Evolutionary conservation across 805 yeast species (phyloP), one percentile per base, ranked within the genome.

Genomic region (Sugiyamaella marilandica): DNA sequence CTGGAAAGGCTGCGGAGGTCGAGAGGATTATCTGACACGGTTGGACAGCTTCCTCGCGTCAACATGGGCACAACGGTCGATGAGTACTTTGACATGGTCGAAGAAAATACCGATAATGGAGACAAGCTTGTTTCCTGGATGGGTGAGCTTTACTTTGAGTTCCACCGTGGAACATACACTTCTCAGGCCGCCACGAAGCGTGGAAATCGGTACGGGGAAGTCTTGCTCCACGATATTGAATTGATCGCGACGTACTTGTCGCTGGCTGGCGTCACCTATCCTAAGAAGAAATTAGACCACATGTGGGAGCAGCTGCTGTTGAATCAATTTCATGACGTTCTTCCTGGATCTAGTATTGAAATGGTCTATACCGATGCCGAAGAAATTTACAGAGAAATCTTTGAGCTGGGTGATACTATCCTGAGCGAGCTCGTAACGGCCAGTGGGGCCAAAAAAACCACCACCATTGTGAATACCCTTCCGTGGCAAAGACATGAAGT

Each of bases 111-210:
- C 1, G 69, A 84, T 50, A 67, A 80, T 44, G 97, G 96, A 35
- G 65, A 71, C 37, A 74, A 72, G 7, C 76, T 92, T 36, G 96
- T 95, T 2, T 75, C 90, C 10, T 92, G 98, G 97, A 77, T 80
- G 36, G 98, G 99, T 45, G 99, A 92, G 68, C 78, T 92, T 50
- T 92, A 92, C 70, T 79, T 92, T 62, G 99, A 92, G 70, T 90
- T 87, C 72, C 99, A 92, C 69, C 83, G 99, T 65, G 99, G 99
- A 49, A 92, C 98, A 1, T 92, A 92, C 69, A 94, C 99, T 2
- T 80, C 96, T 1, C 98, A 92, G 67, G 94, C 97, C 0, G 79
- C 81, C 55, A 85, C 88, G 37, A 92, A 92, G 71, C 81, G 81
- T 62, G 76, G 81, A 64, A 87, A 90, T 82, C 78, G 99, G 62